Evolutionary conservation across 2,329 filamentous ascomycete species (phyloP).

Genomic region (Paradendryphiella salina): DNA sequence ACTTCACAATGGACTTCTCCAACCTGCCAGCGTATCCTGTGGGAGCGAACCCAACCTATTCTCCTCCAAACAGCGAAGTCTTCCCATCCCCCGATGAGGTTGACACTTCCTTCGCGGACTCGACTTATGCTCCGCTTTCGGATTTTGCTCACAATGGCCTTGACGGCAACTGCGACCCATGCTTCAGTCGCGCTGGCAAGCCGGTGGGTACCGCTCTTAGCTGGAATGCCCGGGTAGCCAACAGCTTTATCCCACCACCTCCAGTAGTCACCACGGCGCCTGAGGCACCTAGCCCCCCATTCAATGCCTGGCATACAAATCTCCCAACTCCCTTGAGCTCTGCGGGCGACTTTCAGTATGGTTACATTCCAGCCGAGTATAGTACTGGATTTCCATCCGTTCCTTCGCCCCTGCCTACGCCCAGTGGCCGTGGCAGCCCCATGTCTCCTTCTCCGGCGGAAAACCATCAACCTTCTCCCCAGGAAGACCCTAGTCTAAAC

Average conservation of each 20-base stretch:
- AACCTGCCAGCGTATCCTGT: constrained; percentile 3
- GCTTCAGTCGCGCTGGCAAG: constrained; percentile 2
- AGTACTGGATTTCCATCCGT: constrained; percentile 2
- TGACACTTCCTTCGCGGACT: constrained; percentile 5
- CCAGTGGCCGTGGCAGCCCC: constrained; percentile 5
- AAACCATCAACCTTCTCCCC: background rate
- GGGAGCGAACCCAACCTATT: constrained; percentile 4
- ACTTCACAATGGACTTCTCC: constrained; percentile 6
- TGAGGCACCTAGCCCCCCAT: background rate
- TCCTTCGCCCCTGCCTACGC: constrained; percentile 9
- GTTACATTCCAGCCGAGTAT: constrained; percentile 4
- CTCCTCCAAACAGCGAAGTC: constrained; percentile 10
- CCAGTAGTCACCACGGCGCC: background rate
- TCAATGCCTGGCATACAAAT: constrained; percentile 4
- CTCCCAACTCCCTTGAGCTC: constrained; percentile 6
- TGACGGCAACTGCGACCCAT: background rate
- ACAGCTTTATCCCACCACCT: constrained; percentile 5
- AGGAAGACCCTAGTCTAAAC: constrained; percentile 2
- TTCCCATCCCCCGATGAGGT: constrained; percentile 11
- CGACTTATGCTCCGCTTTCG: constrained; percentile 3
- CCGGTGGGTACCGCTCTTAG: background rate
- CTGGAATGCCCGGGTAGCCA: constrained; percentile 6
- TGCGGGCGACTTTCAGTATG: constrained; percentile 4
- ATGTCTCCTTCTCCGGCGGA: constrained; percentile 1
- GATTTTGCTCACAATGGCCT: constrained; percentile 4